These are phyloP conservation scores for Verticillium nubilum DNA, from an alignment of 2,329 filamentous ascomycete genomes.

Conservation along the genomic window DNA sequence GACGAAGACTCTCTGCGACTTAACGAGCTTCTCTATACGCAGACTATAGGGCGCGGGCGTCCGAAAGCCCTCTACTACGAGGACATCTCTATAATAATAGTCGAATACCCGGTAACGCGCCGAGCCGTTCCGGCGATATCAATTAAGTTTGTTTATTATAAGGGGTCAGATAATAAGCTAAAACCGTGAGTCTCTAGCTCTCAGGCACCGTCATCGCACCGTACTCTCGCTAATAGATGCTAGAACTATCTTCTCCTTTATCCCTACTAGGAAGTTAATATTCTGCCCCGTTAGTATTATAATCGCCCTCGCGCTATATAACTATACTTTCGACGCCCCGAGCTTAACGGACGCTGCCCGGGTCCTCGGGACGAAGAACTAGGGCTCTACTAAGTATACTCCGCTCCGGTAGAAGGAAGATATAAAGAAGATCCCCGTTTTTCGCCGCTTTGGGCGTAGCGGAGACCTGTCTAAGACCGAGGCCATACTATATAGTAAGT, in stretches of 20 bases:
- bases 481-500: slow-evolving; percentile 18
- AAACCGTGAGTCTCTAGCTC: slow-evolving; percentile 17
- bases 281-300: slow-evolving; percentile 19
- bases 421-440: slow-evolving; percentile 20
- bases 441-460: slow-evolving; percentile 12
- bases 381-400: slow-evolving; percentile 10
- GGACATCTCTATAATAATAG: slow-evolving; percentile 22
- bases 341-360: slow-evolving; percentile 14
- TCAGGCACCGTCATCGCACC: neutral
- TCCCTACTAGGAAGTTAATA: slow-evolving; percentile 17
- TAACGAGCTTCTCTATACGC: slow-evolving; percentile 14
- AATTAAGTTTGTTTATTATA: slow-evolving; percentile 24
- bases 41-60: slow-evolving; percentile 14
- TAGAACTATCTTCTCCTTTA: slow-evolving; percentile 23
- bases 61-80: slow-evolving; percentile 23
- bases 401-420: slow-evolving; percentile 19
- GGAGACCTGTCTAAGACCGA: slow-evolving; percentile 8
- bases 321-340: slow-evolving; percentile 17
- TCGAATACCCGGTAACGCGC: slow-evolving; percentile 16
- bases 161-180: slow-evolving; percentile 20
- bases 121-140: slow-evolving; percentile 17
- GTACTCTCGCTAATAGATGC: neutral
- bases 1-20: slow-evolving; percentile 18
- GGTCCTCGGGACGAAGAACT: slow-evolving; percentile 13
- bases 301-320: slow-evolving; percentile 17